phyloP scores from a whole-genome alignment of 176 grass and related monocot species.

The Tillandsia leiboldiana region DNA sequence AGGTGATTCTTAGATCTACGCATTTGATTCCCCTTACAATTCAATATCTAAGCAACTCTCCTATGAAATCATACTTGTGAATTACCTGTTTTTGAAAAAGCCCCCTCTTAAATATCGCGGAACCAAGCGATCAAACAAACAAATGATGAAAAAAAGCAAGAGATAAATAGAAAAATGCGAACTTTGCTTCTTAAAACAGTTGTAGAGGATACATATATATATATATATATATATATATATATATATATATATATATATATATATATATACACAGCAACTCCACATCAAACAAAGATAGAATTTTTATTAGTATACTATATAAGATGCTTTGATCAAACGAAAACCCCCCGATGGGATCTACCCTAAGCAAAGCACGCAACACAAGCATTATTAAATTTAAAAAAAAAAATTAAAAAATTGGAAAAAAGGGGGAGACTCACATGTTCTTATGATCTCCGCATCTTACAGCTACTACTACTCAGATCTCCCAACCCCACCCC shows the following conservation, averaged over 20 bases:
- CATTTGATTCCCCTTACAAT: no score
- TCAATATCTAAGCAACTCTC: not conserved
- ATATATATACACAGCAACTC: no score
- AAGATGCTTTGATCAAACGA: not conserved
- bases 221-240: no score
- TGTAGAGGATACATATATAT: not conserved
- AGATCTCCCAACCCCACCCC: not conserved
- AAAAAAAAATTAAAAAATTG: not conserved
- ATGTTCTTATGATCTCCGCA: not conserved
- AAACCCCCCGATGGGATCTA: not conserved
- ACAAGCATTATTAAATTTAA: not conserved
- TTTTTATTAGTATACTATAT: not conserved
- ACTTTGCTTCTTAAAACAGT: not conserved
- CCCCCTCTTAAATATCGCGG: not conserved
- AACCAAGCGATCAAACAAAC: not conserved
- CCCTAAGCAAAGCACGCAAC: not conserved
- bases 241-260: not conserved
- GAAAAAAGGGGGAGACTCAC: not conserved
- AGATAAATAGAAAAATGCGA: not conserved
- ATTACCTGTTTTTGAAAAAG: not conserved
- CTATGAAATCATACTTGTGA: not conserved
- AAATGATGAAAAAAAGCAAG: not conserved
- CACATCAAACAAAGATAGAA: not conserved
- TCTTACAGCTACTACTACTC: constrained; percentile 4
- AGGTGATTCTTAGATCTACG: no score